Conservation (phyloP, 2,329 filamentous ascomycete genomes). For the Aspergillus sp. region DNA sequence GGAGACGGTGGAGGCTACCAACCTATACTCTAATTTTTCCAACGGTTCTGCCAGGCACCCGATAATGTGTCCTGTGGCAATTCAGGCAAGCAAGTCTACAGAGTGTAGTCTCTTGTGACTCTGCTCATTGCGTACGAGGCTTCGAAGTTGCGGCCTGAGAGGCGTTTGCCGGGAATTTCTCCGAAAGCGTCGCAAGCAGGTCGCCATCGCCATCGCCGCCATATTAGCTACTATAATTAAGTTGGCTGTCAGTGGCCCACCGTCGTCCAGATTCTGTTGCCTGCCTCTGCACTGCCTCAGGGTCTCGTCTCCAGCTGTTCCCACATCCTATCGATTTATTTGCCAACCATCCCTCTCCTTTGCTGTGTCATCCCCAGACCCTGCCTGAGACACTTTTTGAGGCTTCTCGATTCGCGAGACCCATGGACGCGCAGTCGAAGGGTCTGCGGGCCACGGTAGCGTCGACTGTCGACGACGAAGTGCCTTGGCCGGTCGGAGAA, state of each 20-base stretch:
- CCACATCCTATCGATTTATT: not conserved
- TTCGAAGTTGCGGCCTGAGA: not conserved
- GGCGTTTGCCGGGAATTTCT: not conserved
- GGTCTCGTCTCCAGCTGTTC: not conserved
- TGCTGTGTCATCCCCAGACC: not conserved
- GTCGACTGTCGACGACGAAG: not conserved
- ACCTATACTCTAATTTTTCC: not conserved
- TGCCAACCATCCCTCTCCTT: not conserved
- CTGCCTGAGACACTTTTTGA: not conserved
- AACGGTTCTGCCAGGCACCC: not conserved
- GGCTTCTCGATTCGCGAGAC: not conserved
- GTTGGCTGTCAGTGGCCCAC: not conserved
- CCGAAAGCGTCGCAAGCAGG: not conserved
- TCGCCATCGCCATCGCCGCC: no score
- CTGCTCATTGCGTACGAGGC: no score
- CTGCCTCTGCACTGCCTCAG: slow-evolving; percentile 8
- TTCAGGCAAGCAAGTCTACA: no score
- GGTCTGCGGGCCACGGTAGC: not conserved
- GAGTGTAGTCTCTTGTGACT: no score
- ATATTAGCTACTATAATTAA: slow-evolving; percentile 3
- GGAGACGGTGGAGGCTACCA: not conserved
- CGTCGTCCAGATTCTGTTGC: not conserved
- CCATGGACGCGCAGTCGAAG: not conserved
- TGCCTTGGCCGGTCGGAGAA: not conserved
- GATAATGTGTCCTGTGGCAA: not conserved